Evolutionary conservation across 768 basidiomycete genomes (phyloP), one percentile per base, ranked within the genome.

Genomic region (Mycena indigotica): DNA sequence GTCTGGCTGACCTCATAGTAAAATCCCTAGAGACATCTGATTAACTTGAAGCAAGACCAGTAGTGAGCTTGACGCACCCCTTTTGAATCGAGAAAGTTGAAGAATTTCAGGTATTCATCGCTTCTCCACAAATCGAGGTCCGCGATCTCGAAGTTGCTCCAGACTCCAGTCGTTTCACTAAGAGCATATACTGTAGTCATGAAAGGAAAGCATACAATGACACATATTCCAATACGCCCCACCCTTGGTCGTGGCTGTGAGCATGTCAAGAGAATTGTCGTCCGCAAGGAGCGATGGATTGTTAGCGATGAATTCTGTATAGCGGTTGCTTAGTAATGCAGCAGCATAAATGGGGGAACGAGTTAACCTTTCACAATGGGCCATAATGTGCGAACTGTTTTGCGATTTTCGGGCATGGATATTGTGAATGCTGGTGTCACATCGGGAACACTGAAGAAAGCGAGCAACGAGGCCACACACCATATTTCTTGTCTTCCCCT

Each of bases 401-500:
- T 24, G 21, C 32, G 24, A 38, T 26, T 23, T 12, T 58, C 57
- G 3, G 30, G 48, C 1, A 58, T 12, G 1, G 29, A 8, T 8
- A 58, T 49, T 3, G 57, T 54, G 28, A 58, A 58, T 1, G 35
- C 57, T 57, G 21, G 8, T 23, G 17, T 12, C 26, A n/a, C 10
- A 19, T n/a, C 24, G 19, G 17, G 28, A 21, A 23, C 30, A 39
- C 19, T 8, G 40, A 17, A 45, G 21, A 30, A 28, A 5, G 28
- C n/a, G 23, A 28, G 25, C n/a, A 35, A 65, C 57, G 62, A 70
- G 29, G 6, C 4, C 16, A 25, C 25, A 17, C 44, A 58, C 87
- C 86, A 62, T 88, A 88, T 17, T 81, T 79, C 68, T 84, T 84
- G 44, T 81, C 74, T 57, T 83, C 70, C 53, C 82, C 80, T 63